These are phyloP conservation scores for Amoeboaphelidium protococcarum DNA, from an alignment of 371 early-diverging fungal genomes.

Conservation along the genomic window DNA sequence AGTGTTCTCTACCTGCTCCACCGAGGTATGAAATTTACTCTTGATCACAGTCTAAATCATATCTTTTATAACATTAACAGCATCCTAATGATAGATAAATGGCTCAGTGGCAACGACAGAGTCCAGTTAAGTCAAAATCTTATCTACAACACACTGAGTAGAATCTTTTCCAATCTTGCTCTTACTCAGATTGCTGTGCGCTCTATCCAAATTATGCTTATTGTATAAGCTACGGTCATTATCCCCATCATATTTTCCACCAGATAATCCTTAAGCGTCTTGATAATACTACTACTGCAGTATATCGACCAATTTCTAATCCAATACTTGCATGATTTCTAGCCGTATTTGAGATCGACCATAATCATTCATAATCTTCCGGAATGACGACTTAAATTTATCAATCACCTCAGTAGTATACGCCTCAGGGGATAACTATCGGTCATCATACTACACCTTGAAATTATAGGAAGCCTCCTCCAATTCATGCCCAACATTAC, in stretches of 20 bases:
- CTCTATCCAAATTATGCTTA: conserved; percentile 46
- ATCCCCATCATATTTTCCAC: too few species aligned
- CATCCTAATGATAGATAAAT: conserved; percentile 54
- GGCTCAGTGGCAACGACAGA: conserved; percentile 47
- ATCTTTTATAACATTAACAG: conserved; percentile 43
- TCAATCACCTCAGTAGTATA: conserved; percentile 86
- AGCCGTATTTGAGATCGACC: conserved; percentile 69
- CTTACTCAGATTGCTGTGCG: conserved; percentile 63
- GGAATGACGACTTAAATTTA: conserved; percentile 65
- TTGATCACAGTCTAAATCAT: conserved; percentile 58
- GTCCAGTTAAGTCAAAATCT: conserved; percentile 52
- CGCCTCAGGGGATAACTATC: conserved; percentile 67
- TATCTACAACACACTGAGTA: conserved; percentile 67
- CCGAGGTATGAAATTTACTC: conserved; percentile 48
- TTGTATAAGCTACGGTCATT: too few species aligned
- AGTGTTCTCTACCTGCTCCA: conserved; percentile 91
- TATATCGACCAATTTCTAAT: conserved; percentile 61
- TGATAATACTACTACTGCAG: conserved; percentile 77
- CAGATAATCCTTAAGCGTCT: conserved; percentile 23
- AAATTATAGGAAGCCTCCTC: conserved; percentile 86
- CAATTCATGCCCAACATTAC: conserved; percentile 66
- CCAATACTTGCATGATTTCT: conserved; percentile 62
- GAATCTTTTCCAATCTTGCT: conserved; percentile 71
- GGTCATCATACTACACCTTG: conserved; percentile 93
- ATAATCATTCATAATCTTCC: conserved; percentile 59